Base-by-base conservation (phyloP, 768 basidiomycete genomes). In the Piloderma croceum region DNA sequence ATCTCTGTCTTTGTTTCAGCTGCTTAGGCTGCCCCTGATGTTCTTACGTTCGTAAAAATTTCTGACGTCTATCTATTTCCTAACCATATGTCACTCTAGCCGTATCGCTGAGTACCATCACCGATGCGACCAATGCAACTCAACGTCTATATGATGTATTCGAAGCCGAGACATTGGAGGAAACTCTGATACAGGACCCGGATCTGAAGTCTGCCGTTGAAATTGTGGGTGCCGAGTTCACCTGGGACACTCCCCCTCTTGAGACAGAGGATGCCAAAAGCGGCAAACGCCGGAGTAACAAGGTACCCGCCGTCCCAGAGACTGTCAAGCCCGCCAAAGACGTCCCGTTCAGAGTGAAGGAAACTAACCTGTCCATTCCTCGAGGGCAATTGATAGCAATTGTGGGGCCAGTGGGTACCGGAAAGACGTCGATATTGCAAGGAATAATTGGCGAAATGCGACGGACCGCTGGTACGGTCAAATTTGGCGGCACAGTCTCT, bases 401-500 rank as follows among this genome's bases (percentile, higher is more conserved):
- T 31, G 90, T 92, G 21, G 91, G 88, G 3, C 72, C 84, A 3
- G 87, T 90, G 18, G 88, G 88, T 6, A 67, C 71, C 34, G 80
- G 83, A 10, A 81, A 84, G 64, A 74, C 78, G 2, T 81, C 78
- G 2, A 61, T 90, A 20, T 64, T 90, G 31, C 81, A 89, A 47
- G 86, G 78, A 6, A 53, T 89, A 22, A 78, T 87, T 42, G 85
- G 85, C 3, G 90, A 93, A 59, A 93, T 93, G 90, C 69, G 82
- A 43, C 69, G 70, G 48, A 80, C 76, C 1, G 57, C 63, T 10
- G 90, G 90, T 3, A 71, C 62, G 7, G 75, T 88, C 27, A 69
- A 65, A 23, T 87, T 91, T 52, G 83, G 87, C 42, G 88, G 84
- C 1, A 74, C 76, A 7, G 74, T 90, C 7, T 81, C 79, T 1